Evolutionary conservation across 2,329 filamentous ascomycete genomes (phyloP), one percentile per base, ranked within the genome.

Genomic region (Scedosporium dehoogii): DNA sequence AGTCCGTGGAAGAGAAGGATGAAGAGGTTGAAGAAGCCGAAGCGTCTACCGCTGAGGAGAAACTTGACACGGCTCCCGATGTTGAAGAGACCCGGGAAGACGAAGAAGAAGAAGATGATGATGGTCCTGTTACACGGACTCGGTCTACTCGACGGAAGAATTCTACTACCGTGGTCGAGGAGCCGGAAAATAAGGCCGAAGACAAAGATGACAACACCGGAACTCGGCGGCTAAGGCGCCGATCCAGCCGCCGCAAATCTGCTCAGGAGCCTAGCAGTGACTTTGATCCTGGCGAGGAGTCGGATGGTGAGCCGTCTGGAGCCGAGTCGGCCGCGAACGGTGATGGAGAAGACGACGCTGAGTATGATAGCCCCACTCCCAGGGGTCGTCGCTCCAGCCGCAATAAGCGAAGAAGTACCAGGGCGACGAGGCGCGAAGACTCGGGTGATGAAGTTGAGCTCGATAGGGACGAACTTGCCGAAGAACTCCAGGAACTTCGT

Each of bases 381-480:
- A 76, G 80, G 64, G 71, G 67, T 59, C 71, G 70, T 65, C 70
- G 74, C 63, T 72, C 70, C 69, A 71, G 73, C 68, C 71, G 78
- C 56, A 78, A 78, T 6, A 75, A 76, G 56, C 79, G 78, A 63
- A 78, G 72, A 64, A 78, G 80, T n/a, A 78, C 79, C 48, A 79
- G 78, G 65, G 77, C 72, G 64, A 77, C 80, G 25, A 78, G 78
- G 42, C 78, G 77, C 41, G 74, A 73, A 10, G 82, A 81, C 51
- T 86, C 84, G 1, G 81, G 72, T 66, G 85, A 79, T 66, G 86
- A 79, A 68, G 79, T 77, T 64, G 80, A 81, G 51, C 77, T 87
- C 18, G 85, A 89, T 67, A 74, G 81, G 59, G 82, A 88, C 63
- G 86, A 89, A 69, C 73, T 89, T 60, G 84, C 83, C 5, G 85